phyloP scores from a whole-genome alignment of 805 yeast genomes.

The Clavispora asparagi region DNA sequence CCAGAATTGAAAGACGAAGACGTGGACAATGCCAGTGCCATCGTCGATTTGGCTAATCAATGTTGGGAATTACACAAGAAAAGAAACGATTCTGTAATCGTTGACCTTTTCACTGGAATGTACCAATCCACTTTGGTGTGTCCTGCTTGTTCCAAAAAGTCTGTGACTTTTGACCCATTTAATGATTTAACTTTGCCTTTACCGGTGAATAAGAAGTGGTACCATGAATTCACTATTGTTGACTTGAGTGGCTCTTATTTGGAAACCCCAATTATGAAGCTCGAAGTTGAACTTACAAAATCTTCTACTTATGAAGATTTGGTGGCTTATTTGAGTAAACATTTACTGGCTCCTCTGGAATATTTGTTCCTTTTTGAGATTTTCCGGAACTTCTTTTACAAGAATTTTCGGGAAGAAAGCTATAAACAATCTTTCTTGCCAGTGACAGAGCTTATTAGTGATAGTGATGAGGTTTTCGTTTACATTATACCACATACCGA shows the following conservation, averaged over 20 bases:
- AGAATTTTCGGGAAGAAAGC: conserved; percentile 58
- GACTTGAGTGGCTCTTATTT: conserved; percentile 34
- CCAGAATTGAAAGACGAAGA: conserved; percentile 72
- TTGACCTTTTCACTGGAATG: conserved; percentile 84
- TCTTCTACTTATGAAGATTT: conserved; percentile 61
- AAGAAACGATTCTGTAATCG: conserved; percentile 79
- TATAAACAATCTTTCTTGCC: conserved; percentile 55
- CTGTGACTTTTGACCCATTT: conserved; percentile 91
- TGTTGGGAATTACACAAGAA: conserved; percentile 78
- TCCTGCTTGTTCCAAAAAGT: conserved; percentile 74
- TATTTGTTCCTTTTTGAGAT: conserved; percentile 36
- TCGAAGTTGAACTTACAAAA: conserved; percentile 72
- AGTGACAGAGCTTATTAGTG: conserved; percentile 58
- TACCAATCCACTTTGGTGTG: conserved; percentile 88
- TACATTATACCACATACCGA: conserved; percentile 49
- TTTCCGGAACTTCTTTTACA: conserved; percentile 62
- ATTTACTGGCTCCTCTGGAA: conserved; percentile 26
- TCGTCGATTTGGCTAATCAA: conserved; percentile 58
- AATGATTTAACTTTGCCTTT: conserved; percentile 86
- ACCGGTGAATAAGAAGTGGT: conserved; percentile 74
- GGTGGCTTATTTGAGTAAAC: conserved; percentile 52
- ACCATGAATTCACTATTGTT: conserved; percentile 55
- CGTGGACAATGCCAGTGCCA: conserved; percentile 46
- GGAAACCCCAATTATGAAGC: conserved; percentile 39
- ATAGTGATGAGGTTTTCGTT: conserved; percentile 59